Evolutionary conservation across 371 early-diverging fungal genomes (phyloP).

Genomic region (Mucor sp.): DNA sequence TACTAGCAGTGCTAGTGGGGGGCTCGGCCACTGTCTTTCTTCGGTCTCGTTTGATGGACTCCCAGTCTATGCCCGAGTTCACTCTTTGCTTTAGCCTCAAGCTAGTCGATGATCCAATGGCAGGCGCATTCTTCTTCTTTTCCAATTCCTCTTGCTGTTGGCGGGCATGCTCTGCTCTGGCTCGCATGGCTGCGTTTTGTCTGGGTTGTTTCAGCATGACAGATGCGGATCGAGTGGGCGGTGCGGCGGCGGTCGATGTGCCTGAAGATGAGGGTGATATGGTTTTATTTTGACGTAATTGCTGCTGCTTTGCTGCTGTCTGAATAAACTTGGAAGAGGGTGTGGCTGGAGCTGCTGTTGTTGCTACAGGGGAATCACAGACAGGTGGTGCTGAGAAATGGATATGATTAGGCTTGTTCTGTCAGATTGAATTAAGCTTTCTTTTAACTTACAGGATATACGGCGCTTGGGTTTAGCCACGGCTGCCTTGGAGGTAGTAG

Average conservation of each 20-base stretch:
- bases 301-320: not conserved
- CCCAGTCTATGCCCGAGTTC: slow-evolving; percentile 41
- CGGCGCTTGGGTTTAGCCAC: not conserved
- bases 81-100: slow-evolving; percentile 35
- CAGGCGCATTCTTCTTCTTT: slow-evolving; percentile 18
- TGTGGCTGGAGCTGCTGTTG: not conserved
- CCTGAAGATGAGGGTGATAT: not conserved
- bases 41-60: slow-evolving; percentile 33
- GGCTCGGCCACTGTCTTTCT: slow-evolving; percentile 26
- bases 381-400: slow-evolving; percentile 9
- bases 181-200: slow-evolving; percentile 44
- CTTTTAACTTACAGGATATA: not conserved
- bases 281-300: not conserved
- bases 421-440: not conserved
- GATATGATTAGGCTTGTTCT: not conserved
- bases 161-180: slow-evolving; percentile 46
- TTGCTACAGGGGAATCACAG: slow-evolving; percentile 4
- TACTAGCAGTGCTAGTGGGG: not conserved
- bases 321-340: not conserved
- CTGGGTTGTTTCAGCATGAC: slow-evolving; percentile 26
- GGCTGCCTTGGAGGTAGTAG: not conserved
- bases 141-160: slow-evolving; percentile 39
- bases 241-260: slow-evolving; percentile 1
- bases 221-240: slow-evolving; percentile 5
- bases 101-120: slow-evolving; percentile 5